phyloP scores from a whole-genome alignment of 306 rosid species.

The Arachis stenosperma region DNA sequence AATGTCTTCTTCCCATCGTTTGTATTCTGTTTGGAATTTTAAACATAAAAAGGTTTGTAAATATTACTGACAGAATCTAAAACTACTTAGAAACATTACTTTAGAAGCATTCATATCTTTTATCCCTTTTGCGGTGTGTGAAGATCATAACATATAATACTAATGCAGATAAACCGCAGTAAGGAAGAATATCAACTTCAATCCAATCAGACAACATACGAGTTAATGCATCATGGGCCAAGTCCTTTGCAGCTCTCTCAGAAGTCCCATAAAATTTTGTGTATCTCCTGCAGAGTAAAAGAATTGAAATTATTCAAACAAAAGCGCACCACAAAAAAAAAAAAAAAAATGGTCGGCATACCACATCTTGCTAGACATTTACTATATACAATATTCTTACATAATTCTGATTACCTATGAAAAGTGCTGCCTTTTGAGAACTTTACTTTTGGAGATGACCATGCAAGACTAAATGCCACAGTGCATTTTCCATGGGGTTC shows the following conservation, averaged over 20 bases:
- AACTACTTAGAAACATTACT: background rate
- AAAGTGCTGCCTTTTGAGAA: conserved; percentile 87
- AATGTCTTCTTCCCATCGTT: conserved; percentile 97
- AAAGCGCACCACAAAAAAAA: conserved; percentile 6
- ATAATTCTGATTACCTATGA: conserved; percentile 62
- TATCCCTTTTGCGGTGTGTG: background rate
- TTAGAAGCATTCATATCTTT: conserved; percentile 19
- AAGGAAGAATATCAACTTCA: conserved; percentile 32
- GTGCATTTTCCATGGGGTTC: conserved; percentile 99
- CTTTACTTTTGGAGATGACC: conserved; percentile 98
- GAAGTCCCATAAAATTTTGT: conserved; percentile 95
- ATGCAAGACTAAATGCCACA: conserved; percentile 86
- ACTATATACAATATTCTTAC: conserved; percentile 16
- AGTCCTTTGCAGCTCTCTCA: conserved; percentile 74
- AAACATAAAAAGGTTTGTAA: conserved; percentile 35
- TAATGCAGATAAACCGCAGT: conserved; percentile 27
- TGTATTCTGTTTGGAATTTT: conserved; percentile 67
- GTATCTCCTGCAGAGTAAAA: conserved; percentile 85
- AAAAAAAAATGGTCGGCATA: conserved; percentile 1
- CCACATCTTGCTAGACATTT: conserved; percentile 29
- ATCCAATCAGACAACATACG: conserved; percentile 54
- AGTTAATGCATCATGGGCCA: conserved; percentile 93
- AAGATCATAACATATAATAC: background rate
- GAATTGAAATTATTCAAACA: conserved; percentile 25
- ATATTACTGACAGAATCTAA: conserved; percentile 3